Evolutionary conservation across 108 stramenopile species (phyloP), one percentile per base, ranked within the genome.

Genomic region (Skeletonema potamos): DNA sequence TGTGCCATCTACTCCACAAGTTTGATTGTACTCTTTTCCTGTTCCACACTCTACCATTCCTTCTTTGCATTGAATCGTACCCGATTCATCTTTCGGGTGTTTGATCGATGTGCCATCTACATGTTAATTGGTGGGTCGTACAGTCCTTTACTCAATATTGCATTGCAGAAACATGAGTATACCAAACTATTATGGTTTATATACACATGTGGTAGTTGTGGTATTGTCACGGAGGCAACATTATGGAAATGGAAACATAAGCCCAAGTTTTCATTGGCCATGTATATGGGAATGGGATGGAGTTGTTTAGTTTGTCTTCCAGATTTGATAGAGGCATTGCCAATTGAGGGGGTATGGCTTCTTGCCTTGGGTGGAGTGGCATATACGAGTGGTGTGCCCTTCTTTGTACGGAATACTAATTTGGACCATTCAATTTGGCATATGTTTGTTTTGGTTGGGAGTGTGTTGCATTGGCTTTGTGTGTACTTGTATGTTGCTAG

Each of bases 21-120:
- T 29, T 77, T 98, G n/a, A 62, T 96, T 27, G 85, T 87, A 18
- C 83, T 98, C 20, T 98, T 95, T 81, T 64, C 87, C 11, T 84
- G 81, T 66, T 91, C 92, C 27, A 96, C 97, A 0, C 68, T 96
- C 15, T 89, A 85, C 59, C 95, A 97, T 79, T 92, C 94, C 58
- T 89, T 96, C 75, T 98, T 97, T 72, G 74, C 94, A 24, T 59
- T 96, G 63, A 70, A 66, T 26, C 24, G 65, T 64, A 84, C 83
- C 22, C 65, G 76, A 33, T 84, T 76, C 58, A 82, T 93, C 48
- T 89, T 96, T 54, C 58, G 69, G 48, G 82, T 88, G 24, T 62
- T 98, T 62, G 98, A 99, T 82, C 93, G 97, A 67, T 86, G 91
- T 55, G 96, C 95, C 30, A 99, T 99, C 70, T 99, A 97, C 84